Conservation (phyloP, 2,329 filamentous ascomycete species). For the Elsinoe batatas region DNA sequence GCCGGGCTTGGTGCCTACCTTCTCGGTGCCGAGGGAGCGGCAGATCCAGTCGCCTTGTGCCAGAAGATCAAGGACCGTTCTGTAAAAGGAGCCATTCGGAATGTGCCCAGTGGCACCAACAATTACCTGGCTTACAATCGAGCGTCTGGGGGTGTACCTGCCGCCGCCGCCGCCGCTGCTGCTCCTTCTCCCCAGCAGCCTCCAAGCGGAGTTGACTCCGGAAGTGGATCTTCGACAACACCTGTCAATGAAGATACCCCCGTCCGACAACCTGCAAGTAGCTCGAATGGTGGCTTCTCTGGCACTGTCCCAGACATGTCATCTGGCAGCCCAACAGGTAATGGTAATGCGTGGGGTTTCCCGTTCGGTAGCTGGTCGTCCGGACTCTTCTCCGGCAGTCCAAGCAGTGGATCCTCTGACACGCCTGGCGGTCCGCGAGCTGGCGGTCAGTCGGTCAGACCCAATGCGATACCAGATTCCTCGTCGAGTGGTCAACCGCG, state of each 20-base stretch:
- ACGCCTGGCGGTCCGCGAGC: background rate
- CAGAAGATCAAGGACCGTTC: constrained; percentile 37
- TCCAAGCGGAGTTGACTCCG: background rate
- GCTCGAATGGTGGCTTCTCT: background rate
- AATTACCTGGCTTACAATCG: constrained; percentile 51
- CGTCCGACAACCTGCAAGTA: background rate
- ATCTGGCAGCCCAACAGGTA: background rate
- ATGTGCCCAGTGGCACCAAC: constrained; percentile 35
- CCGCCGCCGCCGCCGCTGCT: background rate
- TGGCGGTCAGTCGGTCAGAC: background rate
- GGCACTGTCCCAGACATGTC: background rate
- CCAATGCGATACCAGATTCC: no score
- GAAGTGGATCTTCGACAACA: background rate
- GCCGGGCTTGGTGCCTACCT: constrained; percentile 60
- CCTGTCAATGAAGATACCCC: background rate
- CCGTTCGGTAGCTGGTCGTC: background rate
- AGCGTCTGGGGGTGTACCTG: background rate
- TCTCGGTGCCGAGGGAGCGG: constrained; percentile 42
- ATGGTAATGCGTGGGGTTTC: background rate
- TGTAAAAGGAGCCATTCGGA: constrained; percentile 34
- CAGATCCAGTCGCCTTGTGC: constrained; percentile 40
- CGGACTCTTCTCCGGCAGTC: background rate
- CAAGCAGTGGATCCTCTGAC: background rate
- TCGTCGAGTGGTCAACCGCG: background rate
- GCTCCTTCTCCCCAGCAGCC: background rate